phyloP scores from a whole-genome alignment of 257 asterid genomes.

The Solanum neorickii region DNA sequence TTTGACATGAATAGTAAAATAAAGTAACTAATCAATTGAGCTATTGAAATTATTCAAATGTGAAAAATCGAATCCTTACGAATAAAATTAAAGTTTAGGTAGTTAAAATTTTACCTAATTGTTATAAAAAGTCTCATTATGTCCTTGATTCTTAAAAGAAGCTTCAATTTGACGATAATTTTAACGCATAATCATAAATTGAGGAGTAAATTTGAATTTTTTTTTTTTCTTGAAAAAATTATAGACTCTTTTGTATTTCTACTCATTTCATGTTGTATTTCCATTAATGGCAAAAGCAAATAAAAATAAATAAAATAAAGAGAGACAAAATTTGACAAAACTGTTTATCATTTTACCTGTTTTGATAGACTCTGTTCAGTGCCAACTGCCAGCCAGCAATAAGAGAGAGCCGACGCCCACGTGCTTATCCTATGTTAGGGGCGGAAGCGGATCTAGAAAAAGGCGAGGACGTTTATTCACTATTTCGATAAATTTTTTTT shows the following conservation, averaged over 20 bases:
- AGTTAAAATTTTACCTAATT: background rate
- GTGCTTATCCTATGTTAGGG: constrained; percentile 38
- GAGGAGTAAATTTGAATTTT: background rate
- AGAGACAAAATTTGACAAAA: background rate
- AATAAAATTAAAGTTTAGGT: background rate
- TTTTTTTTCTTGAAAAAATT: background rate
- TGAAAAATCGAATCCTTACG: too few species aligned
- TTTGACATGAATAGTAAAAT: background rate
- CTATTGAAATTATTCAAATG: background rate
- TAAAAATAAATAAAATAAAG: background rate
- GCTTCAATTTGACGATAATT: background rate
- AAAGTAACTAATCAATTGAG: background rate
- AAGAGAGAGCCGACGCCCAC: constrained; percentile 57
- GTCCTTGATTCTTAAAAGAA: background rate
- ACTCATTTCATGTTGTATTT: background rate
- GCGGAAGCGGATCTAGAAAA: too few species aligned
- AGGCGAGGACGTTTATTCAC: background rate
- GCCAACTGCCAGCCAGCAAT: constrained; percentile 48
- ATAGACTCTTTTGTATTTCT: background rate
- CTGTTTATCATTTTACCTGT: background rate
- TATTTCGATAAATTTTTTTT: too few species aligned
- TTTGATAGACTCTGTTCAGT: background rate
- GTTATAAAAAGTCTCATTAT: background rate
- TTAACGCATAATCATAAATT: background rate
- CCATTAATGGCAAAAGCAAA: background rate